These are phyloP conservation scores for Backusella luteola DNA, from an alignment of 192 early-diverging fungal genomes.

Conservation along the genomic window DNA sequence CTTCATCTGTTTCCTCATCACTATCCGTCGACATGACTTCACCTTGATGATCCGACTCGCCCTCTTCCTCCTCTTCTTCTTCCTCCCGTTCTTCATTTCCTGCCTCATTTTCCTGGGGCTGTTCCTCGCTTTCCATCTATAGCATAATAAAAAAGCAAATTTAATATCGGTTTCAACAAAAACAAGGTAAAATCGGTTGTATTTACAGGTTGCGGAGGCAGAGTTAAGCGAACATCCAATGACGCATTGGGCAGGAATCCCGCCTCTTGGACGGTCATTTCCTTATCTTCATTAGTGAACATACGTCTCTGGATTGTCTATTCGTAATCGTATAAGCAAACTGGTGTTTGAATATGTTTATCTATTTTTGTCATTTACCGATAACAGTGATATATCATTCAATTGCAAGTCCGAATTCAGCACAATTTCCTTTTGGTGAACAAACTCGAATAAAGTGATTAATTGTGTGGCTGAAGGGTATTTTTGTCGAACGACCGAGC, in stretches of 20 bases:
- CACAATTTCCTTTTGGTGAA: background rate
- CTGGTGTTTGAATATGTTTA: background rate
- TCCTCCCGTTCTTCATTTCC: background rate
- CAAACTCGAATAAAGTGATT: constrained; percentile 5
- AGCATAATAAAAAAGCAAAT: background rate
- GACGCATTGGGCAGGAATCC: constrained; percentile 20
- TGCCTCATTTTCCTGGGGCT: background rate
- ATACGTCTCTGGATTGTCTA: constrained; percentile 17
- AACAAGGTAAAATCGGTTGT: background rate
- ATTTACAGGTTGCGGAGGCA: background rate
- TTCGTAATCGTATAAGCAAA: background rate
- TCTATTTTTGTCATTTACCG: background rate
- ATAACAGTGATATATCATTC: background rate
- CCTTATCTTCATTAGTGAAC: constrained; percentile 2
- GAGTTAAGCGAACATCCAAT: background rate
- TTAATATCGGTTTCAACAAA: background rate
- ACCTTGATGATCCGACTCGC: background rate
- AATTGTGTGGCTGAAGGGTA: background rate
- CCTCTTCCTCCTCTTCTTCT: background rate
- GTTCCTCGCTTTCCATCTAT: background rate
- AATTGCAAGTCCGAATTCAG: background rate
- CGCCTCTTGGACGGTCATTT: constrained; percentile 11
- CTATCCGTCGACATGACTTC: background rate
- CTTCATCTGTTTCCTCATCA: background rate
- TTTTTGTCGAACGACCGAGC: constrained; percentile 4